Evolutionary conservation across 306 rosid species (phyloP), one percentile per base, ranked within the genome.

Genomic region (Oxytropis ochrocephala): DNA sequence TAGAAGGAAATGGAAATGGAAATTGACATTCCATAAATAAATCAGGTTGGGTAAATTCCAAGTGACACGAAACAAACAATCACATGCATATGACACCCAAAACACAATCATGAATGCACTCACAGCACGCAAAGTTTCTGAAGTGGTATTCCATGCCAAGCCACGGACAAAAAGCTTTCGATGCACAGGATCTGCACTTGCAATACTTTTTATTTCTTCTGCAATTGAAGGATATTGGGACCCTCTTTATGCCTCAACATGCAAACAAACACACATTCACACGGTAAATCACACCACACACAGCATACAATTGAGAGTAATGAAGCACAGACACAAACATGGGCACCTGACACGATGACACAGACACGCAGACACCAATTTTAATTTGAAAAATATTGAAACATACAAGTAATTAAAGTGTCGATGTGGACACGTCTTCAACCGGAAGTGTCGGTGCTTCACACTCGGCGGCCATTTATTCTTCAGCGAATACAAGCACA

Each of bases 111-210:
- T 78, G 72, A 60, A 72, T 67, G 46, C 95, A 91, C 95, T 88
- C 95, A 91, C 92, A 83, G 78, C 90, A 88, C 87, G 81, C 91
- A 91, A 80, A 63, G 97, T 91, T 76, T 83, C 93, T 56, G 91
- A 80, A 70, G 83, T 51, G 81, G 96, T 91, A 75, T 80, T 85
- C 90, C 88, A 82, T 33, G 96, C 83, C 94, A 91, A 85, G 82
- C 91, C 90, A 77, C 90, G 89, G 77, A 91, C 96, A 84, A 87
- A 91, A 89, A 91, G 96, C 94, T 83, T 89, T 85, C 96, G 91
- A 71, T 85, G 87, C 62, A 69, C 86, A 76, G 92, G 90, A 85
- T 88, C 88, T 17, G 87, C 85, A 83, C 84, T 85, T 59, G 96
- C 93, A 72, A 88, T 77, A 84, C 85, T 84, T 85, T 82, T 85